phyloP scores from a whole-genome alignment of 108 stramenopile genomes.

The Asterionellopsis glacialis region DNA sequence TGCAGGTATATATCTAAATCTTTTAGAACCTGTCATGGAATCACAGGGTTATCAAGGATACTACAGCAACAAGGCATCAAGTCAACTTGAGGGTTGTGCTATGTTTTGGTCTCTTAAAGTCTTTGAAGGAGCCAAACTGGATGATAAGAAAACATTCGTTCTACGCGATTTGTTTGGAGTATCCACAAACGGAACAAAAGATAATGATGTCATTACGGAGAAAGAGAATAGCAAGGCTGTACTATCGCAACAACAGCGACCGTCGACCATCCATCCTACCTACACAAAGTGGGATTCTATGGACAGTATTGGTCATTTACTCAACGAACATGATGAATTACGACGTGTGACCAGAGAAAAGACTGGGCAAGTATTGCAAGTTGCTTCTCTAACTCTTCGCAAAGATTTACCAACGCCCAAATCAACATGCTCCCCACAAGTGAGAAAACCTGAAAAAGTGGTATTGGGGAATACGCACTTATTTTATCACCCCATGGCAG shows the following conservation, averaged over 20 bases:
- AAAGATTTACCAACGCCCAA: constrained; percentile 3
- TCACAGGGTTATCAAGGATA: constrained; percentile 47
- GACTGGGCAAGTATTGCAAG: constrained; percentile 56
- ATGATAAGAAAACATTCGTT: constrained; percentile 26
- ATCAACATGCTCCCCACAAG: too few species aligned
- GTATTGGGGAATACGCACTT: constrained; percentile 70
- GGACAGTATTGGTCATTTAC: constrained; percentile 25
- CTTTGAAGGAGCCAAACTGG: constrained; percentile 38
- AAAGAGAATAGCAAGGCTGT: too few species aligned
- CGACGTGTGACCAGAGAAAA: constrained; percentile 21
- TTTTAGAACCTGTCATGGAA: constrained; percentile 21
- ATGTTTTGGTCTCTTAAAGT: constrained; percentile 53
- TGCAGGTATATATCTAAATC: constrained; percentile 16
- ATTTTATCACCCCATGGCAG: constrained; percentile 71
- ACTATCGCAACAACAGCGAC: too few species aligned
- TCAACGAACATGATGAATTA: constrained; percentile 35
- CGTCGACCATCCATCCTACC: too few species aligned
- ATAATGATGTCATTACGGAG: neutral
- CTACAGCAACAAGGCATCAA: constrained; percentile 35
- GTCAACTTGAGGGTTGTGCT: constrained; percentile 49
- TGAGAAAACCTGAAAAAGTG: constrained; percentile 14
- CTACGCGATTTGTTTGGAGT: constrained; percentile 42
- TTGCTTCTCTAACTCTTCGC: constrained; percentile 23
- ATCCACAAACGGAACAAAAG: constrained; percentile 9
- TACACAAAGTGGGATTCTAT: constrained; percentile 32